These are phyloP conservation scores for Madurella mycetomatis DNA, from an alignment of 2,329 filamentous ascomycete species.

Conservation along the genomic window DNA sequence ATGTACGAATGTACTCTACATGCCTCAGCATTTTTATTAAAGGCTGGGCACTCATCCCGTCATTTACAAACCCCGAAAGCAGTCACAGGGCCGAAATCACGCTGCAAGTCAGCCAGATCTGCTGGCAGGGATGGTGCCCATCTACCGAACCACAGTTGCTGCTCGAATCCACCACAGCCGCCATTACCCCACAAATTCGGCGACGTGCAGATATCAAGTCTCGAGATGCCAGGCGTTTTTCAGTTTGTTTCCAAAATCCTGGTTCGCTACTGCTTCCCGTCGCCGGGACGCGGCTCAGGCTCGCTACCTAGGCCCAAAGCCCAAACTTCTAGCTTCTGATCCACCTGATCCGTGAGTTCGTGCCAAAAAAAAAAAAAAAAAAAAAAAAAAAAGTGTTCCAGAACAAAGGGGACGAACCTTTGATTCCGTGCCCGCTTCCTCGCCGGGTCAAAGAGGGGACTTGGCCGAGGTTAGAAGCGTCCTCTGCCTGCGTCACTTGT, in stretches of 20 bases:
- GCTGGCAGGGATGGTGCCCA: background rate
- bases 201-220: background rate
- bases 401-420: background rate
- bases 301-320: too few relatives aligned
- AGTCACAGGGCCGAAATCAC: slow-evolving; percentile 21
- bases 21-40: too few relatives aligned
- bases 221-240: background rate
- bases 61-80: slow-evolving; percentile 12
- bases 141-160: background rate
- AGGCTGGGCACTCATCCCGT: slow-evolving; percentile 5
- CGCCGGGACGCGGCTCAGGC: background rate
- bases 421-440: too few relatives aligned
- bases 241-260: background rate
- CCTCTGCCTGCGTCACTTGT: background rate
- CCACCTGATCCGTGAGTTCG: background rate
- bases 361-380: too few relatives aligned
- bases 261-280: background rate
- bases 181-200: background rate
- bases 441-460: background rate
- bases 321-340: too few relatives aligned
- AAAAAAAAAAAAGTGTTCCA: background rate
- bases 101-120: slow-evolving; percentile 15
- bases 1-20: too few relatives aligned
- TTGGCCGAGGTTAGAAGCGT: background rate
- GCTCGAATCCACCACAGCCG: background rate